These are phyloP conservation scores for Lotus japonicus DNA, from an alignment of 306 rosid genomes.

Conservation along the genomic window DNA sequence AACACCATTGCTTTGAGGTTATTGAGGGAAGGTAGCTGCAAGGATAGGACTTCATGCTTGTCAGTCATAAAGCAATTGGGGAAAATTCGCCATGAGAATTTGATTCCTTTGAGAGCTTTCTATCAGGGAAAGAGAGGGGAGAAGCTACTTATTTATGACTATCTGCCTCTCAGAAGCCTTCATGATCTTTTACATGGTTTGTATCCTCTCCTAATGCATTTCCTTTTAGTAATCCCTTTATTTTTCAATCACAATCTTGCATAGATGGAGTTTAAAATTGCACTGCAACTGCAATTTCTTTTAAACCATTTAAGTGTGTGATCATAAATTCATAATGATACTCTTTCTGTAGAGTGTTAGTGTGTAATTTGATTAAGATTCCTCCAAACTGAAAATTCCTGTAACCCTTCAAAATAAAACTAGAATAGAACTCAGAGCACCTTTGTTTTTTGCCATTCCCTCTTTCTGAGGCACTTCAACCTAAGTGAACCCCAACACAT, in stretches of 20 bases:
- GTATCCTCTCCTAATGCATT: conserved; percentile 11
- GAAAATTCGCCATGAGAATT: conserved; percentile 80
- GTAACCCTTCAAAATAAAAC: background rate
- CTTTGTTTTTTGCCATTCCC: too few relatives aligned
- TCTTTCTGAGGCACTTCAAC: too few relatives aligned
- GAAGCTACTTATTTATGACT: conserved; percentile 89
- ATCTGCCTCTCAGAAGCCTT: conserved; percentile 63
- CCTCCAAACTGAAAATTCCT: background rate
- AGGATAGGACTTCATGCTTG: conserved; percentile 67
- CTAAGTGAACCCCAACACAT: too few relatives aligned
- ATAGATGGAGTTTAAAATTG: background rate
- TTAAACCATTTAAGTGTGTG: background rate
- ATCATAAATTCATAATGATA: background rate
- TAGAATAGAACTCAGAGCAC: too few relatives aligned
- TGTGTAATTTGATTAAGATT: background rate
- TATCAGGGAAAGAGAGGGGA: conserved; percentile 97
- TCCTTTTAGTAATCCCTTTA: background rate
- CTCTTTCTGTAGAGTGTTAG: background rate
- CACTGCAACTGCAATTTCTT: background rate
- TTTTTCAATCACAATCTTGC: background rate
- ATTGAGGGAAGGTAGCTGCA: conserved; percentile 91
- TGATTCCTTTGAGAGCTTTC: conserved; percentile 95
- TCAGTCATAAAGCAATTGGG: conserved; percentile 81
- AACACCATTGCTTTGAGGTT: conserved; percentile 81
- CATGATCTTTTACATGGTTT: conserved; percentile 87